Evolutionary conservation across 2,329 filamentous ascomycete species (phyloP).

Genomic region (Scorias spongiosa): DNA sequence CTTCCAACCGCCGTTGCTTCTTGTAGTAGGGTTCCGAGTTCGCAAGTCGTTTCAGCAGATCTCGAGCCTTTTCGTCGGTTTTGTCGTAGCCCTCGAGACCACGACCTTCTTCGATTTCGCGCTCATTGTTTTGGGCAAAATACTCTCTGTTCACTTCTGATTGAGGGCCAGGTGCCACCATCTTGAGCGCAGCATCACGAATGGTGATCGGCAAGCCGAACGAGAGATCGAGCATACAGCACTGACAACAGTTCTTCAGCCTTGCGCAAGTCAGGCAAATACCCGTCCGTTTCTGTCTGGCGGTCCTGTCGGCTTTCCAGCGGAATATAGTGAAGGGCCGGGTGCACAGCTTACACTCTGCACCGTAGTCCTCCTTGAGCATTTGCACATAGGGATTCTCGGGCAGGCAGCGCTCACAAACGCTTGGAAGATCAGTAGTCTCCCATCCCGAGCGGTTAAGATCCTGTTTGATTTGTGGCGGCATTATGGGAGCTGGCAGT

Average conservation of each 20-base stretch:
- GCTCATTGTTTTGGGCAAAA: constrained; percentile 94
- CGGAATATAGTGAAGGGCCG: constrained; percentile 90
- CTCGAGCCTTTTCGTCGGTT: constrained; percentile 90
- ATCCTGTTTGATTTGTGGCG: constrained; percentile 89
- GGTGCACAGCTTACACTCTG: constrained; percentile 58
- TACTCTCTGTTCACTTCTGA: constrained; percentile 93
- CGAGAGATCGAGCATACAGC: constrained; percentile 93
- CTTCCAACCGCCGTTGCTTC: constrained; percentile 62
- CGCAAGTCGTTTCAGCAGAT: constrained; percentile 69
- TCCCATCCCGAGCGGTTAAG: constrained; percentile 94
- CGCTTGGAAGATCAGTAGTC: constrained; percentile 75
- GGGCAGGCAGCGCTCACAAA: constrained; percentile 83
- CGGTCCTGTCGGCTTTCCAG: constrained; percentile 85
- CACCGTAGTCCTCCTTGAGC: constrained; percentile 92
- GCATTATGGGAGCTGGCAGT: constrained; percentile 37
- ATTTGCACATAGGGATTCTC: constrained; percentile 98
- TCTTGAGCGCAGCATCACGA: constrained; percentile 89
- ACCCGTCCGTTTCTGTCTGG: constrained; percentile 82
- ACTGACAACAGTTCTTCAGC: constrained; percentile 97
- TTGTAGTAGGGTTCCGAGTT: constrained; percentile 92
- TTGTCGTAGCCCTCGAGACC: constrained; percentile 87
- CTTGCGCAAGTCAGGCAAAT: constrained; percentile 95
- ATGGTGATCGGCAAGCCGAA: constrained; percentile 93
- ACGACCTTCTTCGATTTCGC: constrained; percentile 81
- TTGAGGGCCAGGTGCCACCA: constrained; percentile 85